These are phyloP conservation scores for Diplodia scrobiculata DNA, from an alignment of 2,329 filamentous ascomycete genomes.

Conservation along the genomic window DNA sequence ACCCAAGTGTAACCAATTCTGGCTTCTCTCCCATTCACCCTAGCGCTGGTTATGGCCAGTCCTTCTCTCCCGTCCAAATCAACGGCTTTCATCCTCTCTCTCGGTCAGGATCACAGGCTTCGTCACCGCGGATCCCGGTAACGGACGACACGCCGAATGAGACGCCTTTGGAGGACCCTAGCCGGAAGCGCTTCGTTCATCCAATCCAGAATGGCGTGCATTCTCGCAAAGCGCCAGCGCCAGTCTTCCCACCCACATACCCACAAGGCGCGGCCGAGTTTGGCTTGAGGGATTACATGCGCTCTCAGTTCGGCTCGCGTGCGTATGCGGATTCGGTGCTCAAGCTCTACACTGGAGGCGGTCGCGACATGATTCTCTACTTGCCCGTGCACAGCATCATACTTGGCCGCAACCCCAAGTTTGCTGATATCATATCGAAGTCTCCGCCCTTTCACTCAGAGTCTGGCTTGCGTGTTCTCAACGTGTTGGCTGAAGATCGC, in stretches of 20 bases:
- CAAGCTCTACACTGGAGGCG: constrained; percentile 38
- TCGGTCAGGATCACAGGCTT: constrained; percentile 41
- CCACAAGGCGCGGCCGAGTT: not conserved
- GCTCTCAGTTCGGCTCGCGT: constrained; percentile 40
- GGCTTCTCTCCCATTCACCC: constrained; percentile 29
- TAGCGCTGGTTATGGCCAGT: constrained; percentile 30
- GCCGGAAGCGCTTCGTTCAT: constrained; percentile 14
- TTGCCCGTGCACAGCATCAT: constrained; percentile 44
- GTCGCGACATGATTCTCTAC: constrained; percentile 35
- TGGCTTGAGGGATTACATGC: constrained; percentile 36
- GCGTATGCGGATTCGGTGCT: constrained; percentile 45
- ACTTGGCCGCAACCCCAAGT: constrained; percentile 41
- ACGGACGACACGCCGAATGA: not conserved
- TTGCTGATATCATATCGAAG: constrained; percentile 38
- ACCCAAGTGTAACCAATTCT: constrained; percentile 27
- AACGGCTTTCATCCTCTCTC: constrained; percentile 35
- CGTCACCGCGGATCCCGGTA: constrained; percentile 34
- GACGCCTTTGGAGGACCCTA: not conserved
- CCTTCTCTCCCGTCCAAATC: constrained; percentile 31
- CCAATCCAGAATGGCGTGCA: constrained; percentile 27
- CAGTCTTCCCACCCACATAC: not conserved
- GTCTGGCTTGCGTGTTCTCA: constrained; percentile 22
- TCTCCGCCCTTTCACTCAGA: constrained; percentile 2
- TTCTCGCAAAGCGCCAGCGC: constrained; percentile 7
- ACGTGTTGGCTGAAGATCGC: constrained; percentile 21